Conservation (phyloP, 495 filamentous ascomycete species). For the Penicillium lividum region DNA sequence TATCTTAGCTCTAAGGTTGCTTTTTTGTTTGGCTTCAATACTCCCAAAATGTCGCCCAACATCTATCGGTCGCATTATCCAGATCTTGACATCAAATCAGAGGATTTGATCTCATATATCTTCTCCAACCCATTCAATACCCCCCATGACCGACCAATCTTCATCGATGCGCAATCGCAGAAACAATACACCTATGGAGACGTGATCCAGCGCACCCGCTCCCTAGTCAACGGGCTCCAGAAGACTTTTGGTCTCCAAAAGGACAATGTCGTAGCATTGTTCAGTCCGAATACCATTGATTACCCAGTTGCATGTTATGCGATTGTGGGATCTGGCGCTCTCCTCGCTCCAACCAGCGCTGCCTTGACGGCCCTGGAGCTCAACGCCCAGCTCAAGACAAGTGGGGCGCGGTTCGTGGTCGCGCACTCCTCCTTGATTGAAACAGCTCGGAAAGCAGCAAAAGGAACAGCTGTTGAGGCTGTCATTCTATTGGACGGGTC, state of each 20-base stretch:
- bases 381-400: constrained; percentile 80
- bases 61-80: constrained; percentile 29
- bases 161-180: constrained; percentile 61
- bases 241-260: constrained; percentile 66
- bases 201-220: constrained; percentile 57
- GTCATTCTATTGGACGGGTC: constrained; percentile 21
- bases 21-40: background rate
- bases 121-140: constrained; percentile 51
- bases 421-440: constrained; percentile 64
- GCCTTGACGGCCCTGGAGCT: constrained; percentile 77
- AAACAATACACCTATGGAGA: constrained; percentile 69
- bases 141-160: constrained; percentile 16
- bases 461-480: constrained; percentile 25
- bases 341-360: constrained; percentile 75
- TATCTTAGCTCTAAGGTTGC: background rate
- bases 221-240: constrained; percentile 74
- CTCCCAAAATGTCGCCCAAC: constrained; percentile 25
- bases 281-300: constrained; percentile 69
- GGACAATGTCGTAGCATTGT: constrained; percentile 67
- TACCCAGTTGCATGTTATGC: constrained; percentile 66
- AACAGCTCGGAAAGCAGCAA: constrained; percentile 61
- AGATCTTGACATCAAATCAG: constrained; percentile 27
- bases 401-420: constrained; percentile 66
- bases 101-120: constrained; percentile 68
- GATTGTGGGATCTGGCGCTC: constrained; percentile 73